A percentile compares a stretch with the other conserved stretches of the same genome.
phyloP scores from a whole-genome alignment of 2,329 filamentous ascomycete species.

The Claviceps fusiformis region DNA sequence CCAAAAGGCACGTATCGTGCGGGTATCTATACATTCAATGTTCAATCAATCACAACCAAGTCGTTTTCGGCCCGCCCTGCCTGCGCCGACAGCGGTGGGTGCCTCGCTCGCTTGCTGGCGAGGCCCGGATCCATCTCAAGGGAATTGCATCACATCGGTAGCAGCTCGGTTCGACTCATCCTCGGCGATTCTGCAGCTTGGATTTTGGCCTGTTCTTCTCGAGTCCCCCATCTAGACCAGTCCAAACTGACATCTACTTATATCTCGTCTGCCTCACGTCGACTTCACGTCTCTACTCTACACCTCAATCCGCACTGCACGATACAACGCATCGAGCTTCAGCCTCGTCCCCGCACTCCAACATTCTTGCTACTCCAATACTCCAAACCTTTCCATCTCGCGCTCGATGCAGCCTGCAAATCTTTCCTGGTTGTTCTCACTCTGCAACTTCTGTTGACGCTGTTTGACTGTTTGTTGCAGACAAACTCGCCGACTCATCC shows the following conservation, averaged over 20 bases:
- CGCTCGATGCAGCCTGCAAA: conserved; percentile 2
- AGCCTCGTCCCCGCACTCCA: not conserved
- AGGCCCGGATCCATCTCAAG: not conserved
- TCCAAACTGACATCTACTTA: not conserved
- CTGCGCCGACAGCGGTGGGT: not conserved
- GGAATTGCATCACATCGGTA: conserved; percentile 2
- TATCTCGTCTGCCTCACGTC: no score
- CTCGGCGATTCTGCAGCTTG: not conserved
- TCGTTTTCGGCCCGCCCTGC: no score
- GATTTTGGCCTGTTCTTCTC: not conserved
- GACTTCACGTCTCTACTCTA: not conserved
- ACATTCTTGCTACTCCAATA: not conserved
- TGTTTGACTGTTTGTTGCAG: conserved; percentile 1
- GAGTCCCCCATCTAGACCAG: not conserved
- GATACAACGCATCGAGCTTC: not conserved
- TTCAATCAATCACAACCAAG: no score
- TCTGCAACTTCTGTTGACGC: not conserved
- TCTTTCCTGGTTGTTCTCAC: not conserved
- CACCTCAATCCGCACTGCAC: not conserved
- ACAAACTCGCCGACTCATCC: not conserved
- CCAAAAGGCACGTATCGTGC: no score
- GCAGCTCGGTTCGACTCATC: not conserved
- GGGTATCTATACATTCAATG: not conserved
- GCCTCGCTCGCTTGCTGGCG: not conserved
- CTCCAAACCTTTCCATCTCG: not conserved